Conservation (phyloP, 1,284 basidiomycete species). For the Puccinia horiana region DNA sequence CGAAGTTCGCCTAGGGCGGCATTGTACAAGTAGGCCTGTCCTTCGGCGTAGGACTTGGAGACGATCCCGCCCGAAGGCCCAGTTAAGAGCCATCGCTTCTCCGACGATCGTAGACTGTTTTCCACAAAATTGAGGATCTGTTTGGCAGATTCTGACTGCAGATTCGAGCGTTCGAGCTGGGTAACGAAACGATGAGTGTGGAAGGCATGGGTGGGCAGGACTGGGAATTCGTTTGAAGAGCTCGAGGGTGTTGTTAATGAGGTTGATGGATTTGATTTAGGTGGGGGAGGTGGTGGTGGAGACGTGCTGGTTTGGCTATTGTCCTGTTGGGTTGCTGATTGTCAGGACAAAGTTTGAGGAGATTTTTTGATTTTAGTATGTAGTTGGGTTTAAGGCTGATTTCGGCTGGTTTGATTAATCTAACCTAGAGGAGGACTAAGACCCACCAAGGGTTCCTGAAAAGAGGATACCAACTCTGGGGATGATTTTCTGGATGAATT, state of each 20-base stretch:
- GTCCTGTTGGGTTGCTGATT: conserved; percentile 6
- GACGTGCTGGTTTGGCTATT: background rate
- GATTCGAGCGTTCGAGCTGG: conserved; percentile 32
- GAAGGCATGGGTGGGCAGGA: conserved; percentile 43
- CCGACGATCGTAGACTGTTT: conserved; percentile 27
- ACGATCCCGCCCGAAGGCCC: conserved; percentile 45
- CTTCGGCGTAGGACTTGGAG: conserved; percentile 45
- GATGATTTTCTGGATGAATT: background rate
- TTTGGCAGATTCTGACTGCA: conserved; percentile 15
- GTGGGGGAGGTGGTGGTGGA: background rate
- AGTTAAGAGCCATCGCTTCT: conserved; percentile 30
- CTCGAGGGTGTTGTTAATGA: conserved; percentile 16
- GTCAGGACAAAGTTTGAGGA: background rate
- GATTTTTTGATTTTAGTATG: background rate
- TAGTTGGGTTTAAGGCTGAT: background rate
- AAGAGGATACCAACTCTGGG: conserved; percentile 38
- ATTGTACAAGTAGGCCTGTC: conserved; percentile 85
- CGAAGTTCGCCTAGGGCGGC: conserved; percentile 89
- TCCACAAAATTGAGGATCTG: conserved; percentile 15
- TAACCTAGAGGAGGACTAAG: conserved; percentile 47
- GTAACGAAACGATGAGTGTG: conserved; percentile 45
- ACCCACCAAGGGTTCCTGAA: conserved; percentile 48
- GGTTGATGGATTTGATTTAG: conserved; percentile 10
- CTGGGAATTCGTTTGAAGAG: background rate
- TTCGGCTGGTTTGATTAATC: conserved; percentile 17